Conservation (phyloP, 768 basidiomycete genomes). For the Pisolithus sp. region DNA sequence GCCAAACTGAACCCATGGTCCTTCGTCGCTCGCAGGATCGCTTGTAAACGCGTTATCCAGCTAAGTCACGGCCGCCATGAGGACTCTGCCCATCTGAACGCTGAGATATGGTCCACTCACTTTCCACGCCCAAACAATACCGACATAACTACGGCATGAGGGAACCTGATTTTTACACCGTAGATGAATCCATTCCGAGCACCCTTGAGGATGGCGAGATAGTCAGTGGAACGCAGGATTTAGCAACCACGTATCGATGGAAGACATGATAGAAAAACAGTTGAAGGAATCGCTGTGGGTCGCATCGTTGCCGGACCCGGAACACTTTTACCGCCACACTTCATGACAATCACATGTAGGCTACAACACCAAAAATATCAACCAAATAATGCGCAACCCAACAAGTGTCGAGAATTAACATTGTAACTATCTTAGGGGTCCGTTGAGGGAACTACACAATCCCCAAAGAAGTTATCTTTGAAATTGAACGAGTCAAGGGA, state of each 20-base stretch:
- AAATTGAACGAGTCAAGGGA: conserved; percentile 45
- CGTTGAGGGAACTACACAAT: conserved; percentile 11
- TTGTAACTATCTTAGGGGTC: background rate
- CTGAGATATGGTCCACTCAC: conserved; percentile 42
- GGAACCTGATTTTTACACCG: conserved; percentile 87
- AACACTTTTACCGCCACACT: too few relatives aligned
- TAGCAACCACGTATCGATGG: conserved; percentile 22
- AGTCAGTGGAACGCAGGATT: conserved; percentile 83
- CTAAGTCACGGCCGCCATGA: conserved; percentile 32
- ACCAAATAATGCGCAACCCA: background rate
- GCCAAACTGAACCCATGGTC: conserved; percentile 90
- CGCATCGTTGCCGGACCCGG: too few relatives aligned
- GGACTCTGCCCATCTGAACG: conserved; percentile 2
- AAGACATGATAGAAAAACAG: conserved; percentile 15
- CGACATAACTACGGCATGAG: conserved; percentile 96
- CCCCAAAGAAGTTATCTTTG: conserved; percentile 48
- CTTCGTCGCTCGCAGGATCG: conserved; percentile 79
- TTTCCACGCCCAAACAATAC: conserved; percentile 88
- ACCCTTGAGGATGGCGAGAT: conserved; percentile 90
- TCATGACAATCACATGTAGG: too few relatives aligned
- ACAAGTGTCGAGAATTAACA: background rate
- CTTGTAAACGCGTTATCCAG: conserved; percentile 58
- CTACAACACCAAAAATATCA: background rate
- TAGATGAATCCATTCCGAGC: conserved; percentile 88
- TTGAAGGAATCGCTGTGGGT: too few relatives aligned